Percentiles rank a stretch among this genome's conserved stretches.
phyloP scores from a whole-genome alignment of 164 flowering plant genomes.

The Kalanchoe fedtschenkoi region DNA sequence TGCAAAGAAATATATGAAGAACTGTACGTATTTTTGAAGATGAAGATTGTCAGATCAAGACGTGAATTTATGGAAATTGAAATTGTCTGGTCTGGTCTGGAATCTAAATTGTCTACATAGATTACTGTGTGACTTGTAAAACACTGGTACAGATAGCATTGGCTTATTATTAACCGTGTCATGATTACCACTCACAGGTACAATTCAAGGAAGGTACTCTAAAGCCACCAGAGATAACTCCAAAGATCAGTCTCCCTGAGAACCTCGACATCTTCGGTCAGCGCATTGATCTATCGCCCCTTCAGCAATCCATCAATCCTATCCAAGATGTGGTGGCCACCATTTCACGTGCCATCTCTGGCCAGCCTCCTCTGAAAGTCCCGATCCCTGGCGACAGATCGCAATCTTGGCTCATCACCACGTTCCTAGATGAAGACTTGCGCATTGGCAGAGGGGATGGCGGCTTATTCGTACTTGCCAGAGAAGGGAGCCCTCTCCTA shows the following conservation, averaged over 20 bases:
- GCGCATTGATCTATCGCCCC: constrained; percentile 42
- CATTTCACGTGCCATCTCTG: constrained; percentile 56
- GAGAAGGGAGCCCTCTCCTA: constrained; percentile 77
- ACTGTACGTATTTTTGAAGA: too few species aligned
- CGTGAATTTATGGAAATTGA: too few species aligned
- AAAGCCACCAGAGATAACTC: constrained; percentile 73
- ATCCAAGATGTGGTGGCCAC: constrained; percentile 49
- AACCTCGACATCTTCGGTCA: constrained; percentile 72
- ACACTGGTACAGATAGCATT: too few species aligned
- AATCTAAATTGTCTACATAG: not conserved
- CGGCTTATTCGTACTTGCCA: constrained; percentile 86
- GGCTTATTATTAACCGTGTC: not conserved
- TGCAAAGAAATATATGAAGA: too few species aligned
- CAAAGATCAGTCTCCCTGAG: constrained; percentile 59
- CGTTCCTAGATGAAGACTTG: constrained; percentile 78
- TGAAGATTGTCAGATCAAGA: too few species aligned
- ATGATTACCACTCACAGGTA: constrained; percentile 36
- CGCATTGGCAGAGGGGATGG: constrained; percentile 96
- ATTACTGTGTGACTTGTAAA: not conserved
- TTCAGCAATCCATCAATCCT: constrained; percentile 59
- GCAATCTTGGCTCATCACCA: constrained; percentile 69
- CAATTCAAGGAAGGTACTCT: constrained; percentile 76
- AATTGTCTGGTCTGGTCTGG: not conserved
- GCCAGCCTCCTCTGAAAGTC: constrained; percentile 69
- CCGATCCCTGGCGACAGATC: constrained; percentile 71